Evolutionary conservation across 2,329 filamentous ascomycete genomes (phyloP).

Genomic region (Ophiostoma populinum): DNA sequence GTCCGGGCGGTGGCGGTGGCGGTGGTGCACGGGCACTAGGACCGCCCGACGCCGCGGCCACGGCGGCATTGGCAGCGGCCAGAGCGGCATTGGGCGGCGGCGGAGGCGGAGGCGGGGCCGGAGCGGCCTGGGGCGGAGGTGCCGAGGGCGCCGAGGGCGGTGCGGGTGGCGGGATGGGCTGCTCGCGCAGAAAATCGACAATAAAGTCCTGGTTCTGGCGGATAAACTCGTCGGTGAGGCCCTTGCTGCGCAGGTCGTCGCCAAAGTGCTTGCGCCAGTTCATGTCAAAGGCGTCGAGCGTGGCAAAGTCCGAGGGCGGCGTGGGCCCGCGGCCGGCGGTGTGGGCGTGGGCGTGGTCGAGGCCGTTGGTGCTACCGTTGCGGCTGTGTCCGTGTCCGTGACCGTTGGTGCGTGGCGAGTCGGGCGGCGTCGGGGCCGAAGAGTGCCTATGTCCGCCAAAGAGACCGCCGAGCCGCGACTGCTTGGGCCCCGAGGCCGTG

Average conservation of each 20-base stretch:
- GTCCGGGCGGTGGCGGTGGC: conserved; percentile 21
- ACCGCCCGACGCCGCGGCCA: conserved; percentile 15
- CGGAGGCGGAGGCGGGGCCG: conserved; percentile 7
- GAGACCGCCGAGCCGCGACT: background rate
- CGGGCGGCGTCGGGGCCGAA: conserved; percentile 39
- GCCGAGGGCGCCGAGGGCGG: conserved; percentile 8
- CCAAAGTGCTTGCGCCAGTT: conserved; percentile 49
- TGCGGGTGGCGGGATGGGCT: conserved; percentile 19
- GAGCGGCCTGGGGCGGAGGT: conserved; percentile 5
- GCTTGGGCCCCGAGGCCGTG: conserved; percentile 15
- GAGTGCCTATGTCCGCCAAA: conserved; percentile 37
- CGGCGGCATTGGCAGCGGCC: conserved; percentile 14
- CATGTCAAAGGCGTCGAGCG: conserved; percentile 46
- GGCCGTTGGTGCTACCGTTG: conserved; percentile 19
- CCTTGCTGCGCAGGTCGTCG: conserved; percentile 43
- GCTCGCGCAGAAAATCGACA: conserved; percentile 42
- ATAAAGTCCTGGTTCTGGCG: conserved; percentile 53
- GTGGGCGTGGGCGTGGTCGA: background rate
- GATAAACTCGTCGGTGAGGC: conserved; percentile 48
- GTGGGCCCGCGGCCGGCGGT: conserved; percentile 14
- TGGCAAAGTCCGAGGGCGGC: conserved; percentile 37
- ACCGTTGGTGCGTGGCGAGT: conserved; percentile 30
- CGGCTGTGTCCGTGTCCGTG: conserved; percentile 15
- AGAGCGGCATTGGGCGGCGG: conserved; percentile 15
- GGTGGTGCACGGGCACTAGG: conserved; percentile 19